These are phyloP conservation scores for Melastoma malabathricum DNA, from an alignment of 345 rosid species.

Conservation along the genomic window DNA sequence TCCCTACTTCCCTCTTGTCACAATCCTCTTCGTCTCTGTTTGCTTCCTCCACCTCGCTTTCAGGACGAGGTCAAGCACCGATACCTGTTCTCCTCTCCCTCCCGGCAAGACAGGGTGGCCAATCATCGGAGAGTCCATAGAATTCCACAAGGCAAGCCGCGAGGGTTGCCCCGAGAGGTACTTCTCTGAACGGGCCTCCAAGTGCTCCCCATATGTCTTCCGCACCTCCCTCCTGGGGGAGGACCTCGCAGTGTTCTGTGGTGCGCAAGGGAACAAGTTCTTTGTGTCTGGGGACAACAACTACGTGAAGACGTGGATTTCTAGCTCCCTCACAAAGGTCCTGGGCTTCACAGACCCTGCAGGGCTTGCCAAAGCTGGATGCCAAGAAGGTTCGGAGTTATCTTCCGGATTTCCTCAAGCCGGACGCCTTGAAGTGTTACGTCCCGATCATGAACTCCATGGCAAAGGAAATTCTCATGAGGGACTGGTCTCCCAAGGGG, in stretches of 20 bases:
- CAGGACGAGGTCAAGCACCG: background rate
- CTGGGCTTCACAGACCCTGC: background rate
- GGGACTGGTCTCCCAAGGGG: background rate
- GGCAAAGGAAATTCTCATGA: background rate
- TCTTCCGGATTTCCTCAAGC: background rate
- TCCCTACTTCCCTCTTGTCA: too few species aligned
- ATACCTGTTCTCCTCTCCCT: background rate
- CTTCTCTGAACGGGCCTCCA: background rate
- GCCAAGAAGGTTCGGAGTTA: background rate
- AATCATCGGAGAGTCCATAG: background rate
- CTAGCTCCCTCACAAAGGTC: conserved; percentile 2
- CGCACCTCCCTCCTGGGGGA: background rate
- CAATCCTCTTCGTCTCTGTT: background rate
- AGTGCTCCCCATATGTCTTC: conserved; percentile 1
- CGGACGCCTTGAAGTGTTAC: conserved; percentile 3
- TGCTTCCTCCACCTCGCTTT: background rate
- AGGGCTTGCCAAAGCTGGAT: background rate
- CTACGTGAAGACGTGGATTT: conserved; percentile 1
- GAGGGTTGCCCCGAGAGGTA: background rate
- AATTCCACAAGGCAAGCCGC: background rate
- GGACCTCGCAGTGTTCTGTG: conserved; percentile 1
- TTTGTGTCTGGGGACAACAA: conserved; percentile 2
- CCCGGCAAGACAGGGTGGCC: background rate
- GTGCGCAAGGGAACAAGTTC: conserved; percentile 2
- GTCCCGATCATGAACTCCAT: conserved; percentile 2